Evolutionary conservation across 495 filamentous ascomycete species (phyloP).

Genomic region (Penicillium silybi): DNA sequence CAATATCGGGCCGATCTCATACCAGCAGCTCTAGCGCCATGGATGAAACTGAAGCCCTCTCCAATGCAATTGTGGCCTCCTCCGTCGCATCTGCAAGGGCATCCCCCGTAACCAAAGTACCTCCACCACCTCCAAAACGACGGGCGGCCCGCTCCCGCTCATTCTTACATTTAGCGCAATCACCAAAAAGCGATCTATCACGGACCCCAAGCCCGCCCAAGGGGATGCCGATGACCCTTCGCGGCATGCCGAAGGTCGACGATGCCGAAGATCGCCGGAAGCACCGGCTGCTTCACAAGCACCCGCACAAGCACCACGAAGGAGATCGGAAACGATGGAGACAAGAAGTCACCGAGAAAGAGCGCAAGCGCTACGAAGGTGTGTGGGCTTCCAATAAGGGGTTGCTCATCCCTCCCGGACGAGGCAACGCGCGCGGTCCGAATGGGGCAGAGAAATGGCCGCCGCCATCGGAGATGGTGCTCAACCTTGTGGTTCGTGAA

Average conservation of each 20-base stretch:
- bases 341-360: conserved; percentile 67
- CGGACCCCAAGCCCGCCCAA: conserved; percentile 55
- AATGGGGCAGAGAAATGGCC: conserved; percentile 19
- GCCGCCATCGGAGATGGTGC: conserved; percentile 52
- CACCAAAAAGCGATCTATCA: conserved; percentile 31
- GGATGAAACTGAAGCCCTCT: conserved; percentile 44
- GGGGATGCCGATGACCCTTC: conserved; percentile 69
- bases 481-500: conserved; percentile 77
- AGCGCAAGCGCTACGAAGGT: conserved; percentile 90
- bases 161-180: conserved; percentile 33
- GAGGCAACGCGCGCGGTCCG: neutral
- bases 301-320: conserved; percentile 83
- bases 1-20: conserved; percentile 23
- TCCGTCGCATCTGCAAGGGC: conserved; percentile 72
- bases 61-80: conserved; percentile 81
- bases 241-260: conserved; percentile 54
- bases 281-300: conserved; percentile 55
- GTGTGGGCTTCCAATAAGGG: conserved; percentile 94
- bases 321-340: conserved; percentile 82
- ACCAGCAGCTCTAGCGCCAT: conserved; percentile 26
- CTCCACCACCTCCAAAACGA: conserved; percentile 46
- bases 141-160: conserved; percentile 44
- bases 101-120: conserved; percentile 46
- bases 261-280: conserved; percentile 53
- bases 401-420: conserved; percentile 39